Percentiles rank a stretch among this genome's conserved stretches.
Conservation (phyloP, 208 protist species). For the Lotmaria passim region DNA sequence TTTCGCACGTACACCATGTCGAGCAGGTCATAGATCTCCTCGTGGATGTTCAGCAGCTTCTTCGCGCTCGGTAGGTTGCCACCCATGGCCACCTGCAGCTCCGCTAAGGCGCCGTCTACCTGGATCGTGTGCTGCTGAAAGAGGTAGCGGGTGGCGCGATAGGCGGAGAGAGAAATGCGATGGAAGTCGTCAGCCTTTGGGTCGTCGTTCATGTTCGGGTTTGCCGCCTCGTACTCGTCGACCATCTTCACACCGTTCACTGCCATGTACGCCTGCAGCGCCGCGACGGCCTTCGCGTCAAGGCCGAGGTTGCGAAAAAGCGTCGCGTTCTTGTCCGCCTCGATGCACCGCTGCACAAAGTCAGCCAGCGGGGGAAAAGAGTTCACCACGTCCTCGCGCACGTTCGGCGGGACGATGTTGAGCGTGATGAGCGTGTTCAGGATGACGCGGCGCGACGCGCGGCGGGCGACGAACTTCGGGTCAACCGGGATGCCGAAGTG, state of each 20-base stretch:
- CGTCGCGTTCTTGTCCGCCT: conserved; percentile 68
- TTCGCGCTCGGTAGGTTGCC: conserved; percentile 67
- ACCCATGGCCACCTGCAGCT: conserved; percentile 71
- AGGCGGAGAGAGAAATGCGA: conserved; percentile 58
- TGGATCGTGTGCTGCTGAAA: conserved; percentile 84
- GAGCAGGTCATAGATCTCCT: conserved; percentile 81
- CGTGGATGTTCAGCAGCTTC: conserved; percentile 84
- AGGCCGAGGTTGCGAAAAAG: conserved; percentile 71
- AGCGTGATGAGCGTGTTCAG: conserved; percentile 53
- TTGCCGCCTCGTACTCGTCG: conserved; percentile 63
- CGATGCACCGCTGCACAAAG: conserved; percentile 81
- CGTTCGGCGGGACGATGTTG: conserved; percentile 65
- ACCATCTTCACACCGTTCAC: conserved; percentile 61
- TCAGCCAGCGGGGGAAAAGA: conserved; percentile 76
- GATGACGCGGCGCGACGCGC: conserved; percentile 58
- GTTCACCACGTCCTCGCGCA: conserved; percentile 63
- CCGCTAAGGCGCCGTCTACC: conserved; percentile 72
- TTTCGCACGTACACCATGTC: conserved; percentile 74
- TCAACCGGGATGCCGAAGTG: conserved; percentile 86
- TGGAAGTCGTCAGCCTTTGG: conserved; percentile 35
- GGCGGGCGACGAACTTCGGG: conserved; percentile 69
- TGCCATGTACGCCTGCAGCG: conserved; percentile 70
- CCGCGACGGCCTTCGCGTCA: conserved; percentile 37
- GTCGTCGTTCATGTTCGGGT: conserved; percentile 29
- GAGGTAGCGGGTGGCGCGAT: conserved; percentile 79